A percentile compares a stretch with the other conserved stretches of the same genome.
phyloP scores from a whole-genome alignment of 805 yeast species.

The Lipomyces spencermartinsiae region DNA sequence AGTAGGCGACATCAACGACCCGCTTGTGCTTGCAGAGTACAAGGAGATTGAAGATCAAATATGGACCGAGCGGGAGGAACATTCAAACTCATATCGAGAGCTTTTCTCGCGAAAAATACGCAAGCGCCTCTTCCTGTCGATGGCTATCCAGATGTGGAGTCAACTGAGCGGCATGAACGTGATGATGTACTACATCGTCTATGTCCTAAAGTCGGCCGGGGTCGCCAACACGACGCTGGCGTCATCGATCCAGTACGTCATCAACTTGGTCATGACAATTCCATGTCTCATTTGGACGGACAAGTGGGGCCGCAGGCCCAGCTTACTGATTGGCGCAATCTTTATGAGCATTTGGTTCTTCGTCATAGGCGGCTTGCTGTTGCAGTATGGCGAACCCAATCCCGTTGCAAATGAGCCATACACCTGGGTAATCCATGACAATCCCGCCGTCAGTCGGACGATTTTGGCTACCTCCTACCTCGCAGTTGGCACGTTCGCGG shows the following conservation, averaged over 20 bases:
- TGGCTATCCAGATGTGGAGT: constrained; percentile 39
- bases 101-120: constrained; percentile 3
- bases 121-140: constrained; percentile 49
- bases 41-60: constrained; percentile 1
- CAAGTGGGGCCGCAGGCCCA: constrained; percentile 67
- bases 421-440: constrained; percentile 53
- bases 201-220: constrained; percentile 54
- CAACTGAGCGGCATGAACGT: constrained; percentile 53
- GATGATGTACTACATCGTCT: constrained; percentile 54
- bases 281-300: constrained; percentile 52
- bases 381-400: constrained; percentile 5
- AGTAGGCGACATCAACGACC: constrained; percentile 6
- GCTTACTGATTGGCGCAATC: constrained; percentile 64
- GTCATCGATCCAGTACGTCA: not conserved
- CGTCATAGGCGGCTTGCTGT: constrained; percentile 54
- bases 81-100: constrained; percentile 1
- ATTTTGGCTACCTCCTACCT: constrained; percentile 58
- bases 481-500: constrained; percentile 63
- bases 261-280: not conserved
- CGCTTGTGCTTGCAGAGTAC: constrained; percentile 5
- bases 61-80: constrained; percentile 11
- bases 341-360: constrained; percentile 68
- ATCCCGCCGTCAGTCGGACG: constrained; percentile 56
- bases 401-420: constrained; percentile 58
- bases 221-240: constrained; percentile 54